A percentile compares a stretch with the other conserved stretches of the same genome.
Conservation (phyloP, 208 protist genomes). For the Trichomonas tenax region DNA sequence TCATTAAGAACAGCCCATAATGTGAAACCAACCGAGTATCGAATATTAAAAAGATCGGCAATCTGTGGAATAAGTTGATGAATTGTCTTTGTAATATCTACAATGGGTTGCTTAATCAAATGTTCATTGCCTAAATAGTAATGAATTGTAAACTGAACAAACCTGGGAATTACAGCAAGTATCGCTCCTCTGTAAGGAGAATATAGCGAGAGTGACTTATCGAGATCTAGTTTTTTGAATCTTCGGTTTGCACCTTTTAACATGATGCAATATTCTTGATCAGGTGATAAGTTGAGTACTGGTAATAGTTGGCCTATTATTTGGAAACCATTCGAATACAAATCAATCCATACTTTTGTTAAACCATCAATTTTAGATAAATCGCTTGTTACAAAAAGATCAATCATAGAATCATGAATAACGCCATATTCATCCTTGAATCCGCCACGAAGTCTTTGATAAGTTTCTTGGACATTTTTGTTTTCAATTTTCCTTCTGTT, state of each 20-base stretch:
- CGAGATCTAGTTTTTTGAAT: background rate
- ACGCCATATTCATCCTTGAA: background rate
- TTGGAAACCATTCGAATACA: background rate
- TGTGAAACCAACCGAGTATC: background rate
- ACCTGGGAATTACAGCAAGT: background rate
- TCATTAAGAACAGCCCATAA: background rate
- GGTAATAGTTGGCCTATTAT: background rate
- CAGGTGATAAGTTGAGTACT: background rate
- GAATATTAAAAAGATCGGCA: background rate
- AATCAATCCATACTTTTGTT: background rate
- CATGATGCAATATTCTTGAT: background rate
- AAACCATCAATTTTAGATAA: background rate
- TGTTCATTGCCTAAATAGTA: background rate
- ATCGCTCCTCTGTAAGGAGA: background rate
- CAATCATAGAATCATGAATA: background rate
- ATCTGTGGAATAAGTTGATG: background rate
- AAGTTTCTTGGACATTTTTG: background rate
- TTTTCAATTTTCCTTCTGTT: background rate
- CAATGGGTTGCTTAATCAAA: background rate
- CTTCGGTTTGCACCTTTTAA: background rate
- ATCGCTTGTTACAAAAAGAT: background rate
- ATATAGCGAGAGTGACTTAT: background rate
- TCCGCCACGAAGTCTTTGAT: background rate
- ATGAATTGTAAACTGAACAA: background rate
- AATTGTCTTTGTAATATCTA: background rate